These are phyloP conservation scores for Solanum pinnatisectum DNA, from an alignment of 257 asterid genomes.

Conservation along the genomic window DNA sequence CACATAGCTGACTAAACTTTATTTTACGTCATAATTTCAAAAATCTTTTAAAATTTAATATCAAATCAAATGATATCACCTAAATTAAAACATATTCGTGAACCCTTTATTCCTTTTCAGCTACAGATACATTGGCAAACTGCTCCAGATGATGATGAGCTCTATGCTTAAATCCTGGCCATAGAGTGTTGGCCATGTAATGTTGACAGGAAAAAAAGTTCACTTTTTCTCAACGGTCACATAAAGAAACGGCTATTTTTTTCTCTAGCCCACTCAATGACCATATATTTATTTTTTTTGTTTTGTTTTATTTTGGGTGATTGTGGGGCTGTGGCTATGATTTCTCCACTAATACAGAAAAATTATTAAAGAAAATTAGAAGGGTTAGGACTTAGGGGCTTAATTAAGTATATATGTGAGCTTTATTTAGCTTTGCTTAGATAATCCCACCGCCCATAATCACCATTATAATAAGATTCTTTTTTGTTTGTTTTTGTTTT, in stretches of 20 bases:
- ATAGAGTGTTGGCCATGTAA: not conserved
- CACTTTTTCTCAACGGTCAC: not conserved
- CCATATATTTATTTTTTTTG: not conserved
- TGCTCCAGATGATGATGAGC: not conserved
- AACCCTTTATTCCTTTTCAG: not conserved
- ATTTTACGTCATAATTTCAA: not conserved
- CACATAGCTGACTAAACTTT: accelerated
- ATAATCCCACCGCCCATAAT: not conserved
- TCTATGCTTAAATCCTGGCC: not conserved
- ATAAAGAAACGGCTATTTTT: not conserved
- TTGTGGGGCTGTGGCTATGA: not conserved
- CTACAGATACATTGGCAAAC: not conserved
- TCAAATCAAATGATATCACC: not conserved
- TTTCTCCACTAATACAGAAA: not conserved
- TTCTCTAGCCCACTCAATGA: not conserved
- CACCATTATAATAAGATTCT: not conserved
- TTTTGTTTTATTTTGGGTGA: not conserved
- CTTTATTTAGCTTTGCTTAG: not conserved
- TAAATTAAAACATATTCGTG: accelerated
- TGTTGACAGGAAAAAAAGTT: not conserved
- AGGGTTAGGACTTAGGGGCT: not conserved
- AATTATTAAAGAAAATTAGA: not conserved
- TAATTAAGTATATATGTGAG: not conserved
- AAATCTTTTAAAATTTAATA: accelerated
- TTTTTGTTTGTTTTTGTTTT: not conserved